Base-by-base conservation (phyloP, 1,139 yeast genomes). In the Blastobotrys proliferans region DNA sequence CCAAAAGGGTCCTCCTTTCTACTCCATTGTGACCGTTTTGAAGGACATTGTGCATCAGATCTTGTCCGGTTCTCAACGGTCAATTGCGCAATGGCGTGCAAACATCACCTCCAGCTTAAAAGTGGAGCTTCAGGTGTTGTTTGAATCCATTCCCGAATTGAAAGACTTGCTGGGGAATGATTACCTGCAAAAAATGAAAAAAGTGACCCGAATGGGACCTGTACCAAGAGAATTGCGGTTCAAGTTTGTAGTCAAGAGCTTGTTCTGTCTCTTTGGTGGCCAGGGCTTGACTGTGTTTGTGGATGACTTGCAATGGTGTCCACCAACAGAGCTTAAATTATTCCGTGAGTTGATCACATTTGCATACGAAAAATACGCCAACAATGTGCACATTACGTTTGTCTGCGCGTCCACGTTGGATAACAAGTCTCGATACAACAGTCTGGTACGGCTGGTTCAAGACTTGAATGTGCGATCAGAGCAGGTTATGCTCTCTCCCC, bases 301-400 rank as follows among this genome's bases (percentile, higher is more conserved):
- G 31, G 80, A 76, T 51, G 78, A 76, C 55, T 56, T 73, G 25
- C 77, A 76, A 42, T 71, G 73, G 70, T 67, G 74, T 35, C 60
- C 67, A 9, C 50, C 58, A 34, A 46, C 59, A 31, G 56, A 63
- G 48, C 44, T 67, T 21, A 50, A 55, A 4, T 44, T 57, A 17
- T 56, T 57, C 46, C 50, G 56, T 3, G 61, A 57, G 41, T 46
- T 57, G 28, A 53, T 58, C 2, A 48, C 55, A 3, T 57, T 57
- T 46, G 57, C 60, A 2, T 49, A 45, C 19, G 60, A 56, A 31
- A 56, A 53, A 32, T 50, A 46, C 35, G 51, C 51, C 11, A 49
- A 49, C 30, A 54, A 48, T n/a, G 49, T 55, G 13, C 56, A 55
- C 28, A 57, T 57, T 24, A 57, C 56, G 2, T 52, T 57, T 38